These are phyloP conservation scores for Acrocalymma vagum DNA, from an alignment of 2,329 filamentous ascomycete species.

Conservation along the genomic window DNA sequence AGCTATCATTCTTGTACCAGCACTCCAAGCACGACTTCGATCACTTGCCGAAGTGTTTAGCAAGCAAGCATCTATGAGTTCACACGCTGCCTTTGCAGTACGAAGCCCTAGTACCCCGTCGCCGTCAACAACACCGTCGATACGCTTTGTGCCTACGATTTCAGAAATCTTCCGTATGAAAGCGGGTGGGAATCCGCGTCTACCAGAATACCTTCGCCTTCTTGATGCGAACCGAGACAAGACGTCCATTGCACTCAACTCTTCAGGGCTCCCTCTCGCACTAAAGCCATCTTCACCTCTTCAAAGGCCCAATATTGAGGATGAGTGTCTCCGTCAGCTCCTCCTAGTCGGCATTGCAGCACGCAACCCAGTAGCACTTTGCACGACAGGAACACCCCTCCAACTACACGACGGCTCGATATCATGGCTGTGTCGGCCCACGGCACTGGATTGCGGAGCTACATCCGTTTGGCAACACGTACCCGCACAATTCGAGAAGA, in stretches of 20 bases:
- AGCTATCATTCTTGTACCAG: conserved; percentile 15
- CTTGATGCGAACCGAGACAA: conserved; percentile 55
- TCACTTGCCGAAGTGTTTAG: conserved; percentile 32
- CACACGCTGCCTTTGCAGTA: conserved; percentile 11
- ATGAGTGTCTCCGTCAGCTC: conserved; percentile 52
- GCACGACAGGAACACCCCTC: conserved; percentile 43
- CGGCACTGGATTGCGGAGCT: conserved; percentile 34
- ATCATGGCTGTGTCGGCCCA: conserved; percentile 43
- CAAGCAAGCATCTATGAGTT: conserved; percentile 4
- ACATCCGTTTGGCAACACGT: too few relatives aligned
- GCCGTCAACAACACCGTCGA: conserved; percentile 5
- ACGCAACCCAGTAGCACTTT: conserved; percentile 51
- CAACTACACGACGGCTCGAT: conserved; percentile 41
- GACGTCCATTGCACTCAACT: conserved; percentile 51
- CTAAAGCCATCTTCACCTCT: conserved; percentile 38
- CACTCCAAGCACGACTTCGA: conserved; percentile 23
- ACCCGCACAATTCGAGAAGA: conserved; percentile 21
- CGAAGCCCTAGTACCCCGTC: conserved; percentile 28
- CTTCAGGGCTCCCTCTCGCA: conserved; percentile 49
- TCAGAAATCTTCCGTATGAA: conserved; percentile 51
- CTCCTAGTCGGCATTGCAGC: conserved; percentile 51
- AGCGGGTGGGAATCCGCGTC: conserved; percentile 51
- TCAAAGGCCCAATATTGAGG: conserved; percentile 43
- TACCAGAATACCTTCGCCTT: conserved; percentile 49
- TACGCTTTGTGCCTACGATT: conserved; percentile 28